A percentile compares a stretch with the other conserved stretches of the same genome.
phyloP scores from a whole-genome alignment of 805 yeast genomes.

The Blastobotrys chiropterorum region DNA sequence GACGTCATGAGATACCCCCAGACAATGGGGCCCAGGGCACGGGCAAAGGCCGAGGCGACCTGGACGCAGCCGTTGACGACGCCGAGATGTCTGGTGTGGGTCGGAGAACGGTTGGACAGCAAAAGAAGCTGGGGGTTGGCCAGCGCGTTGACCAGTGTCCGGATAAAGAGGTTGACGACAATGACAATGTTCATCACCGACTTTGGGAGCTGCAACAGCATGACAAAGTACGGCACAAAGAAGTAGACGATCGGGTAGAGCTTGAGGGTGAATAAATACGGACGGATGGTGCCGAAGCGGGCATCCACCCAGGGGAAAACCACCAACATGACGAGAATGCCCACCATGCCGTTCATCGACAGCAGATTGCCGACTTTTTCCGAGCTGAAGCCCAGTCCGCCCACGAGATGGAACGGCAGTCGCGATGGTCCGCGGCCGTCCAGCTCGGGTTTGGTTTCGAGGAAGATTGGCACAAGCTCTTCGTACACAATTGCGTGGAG shows the following conservation, averaged over 20 bases:
- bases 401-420: slow-evolving; percentile 45
- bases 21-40: slow-evolving; percentile 50
- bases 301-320: slow-evolving; percentile 49
- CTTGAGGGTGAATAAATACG: slow-evolving; percentile 37
- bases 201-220: slow-evolving; percentile 29
- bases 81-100: slow-evolving; percentile 46
- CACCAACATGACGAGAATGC: slow-evolving; percentile 44
- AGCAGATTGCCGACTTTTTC: slow-evolving; percentile 45
- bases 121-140: slow-evolving; percentile 49
- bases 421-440: slow-evolving; percentile 29
- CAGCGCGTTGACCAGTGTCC: slow-evolving; percentile 40
- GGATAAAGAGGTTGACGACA: slow-evolving; percentile 26
- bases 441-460: slow-evolving; percentile 32
- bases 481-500: slow-evolving; percentile 44
- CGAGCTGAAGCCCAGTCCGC: slow-evolving; percentile 47
- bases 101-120: slow-evolving; percentile 49
- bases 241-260: slow-evolving; percentile 43
- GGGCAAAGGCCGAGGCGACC: slow-evolving; percentile 47
- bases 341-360: slow-evolving; percentile 49
- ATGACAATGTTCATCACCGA: slow-evolving; percentile 9
- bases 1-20: slow-evolving; percentile 47
- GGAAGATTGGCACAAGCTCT: slow-evolving; percentile 51
- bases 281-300: slow-evolving; percentile 38
- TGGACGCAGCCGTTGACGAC: slow-evolving; percentile 53
- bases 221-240: slow-evolving; percentile 42